Percentiles rank a stretch among this genome's conserved stretches.
These are phyloP conservation scores for Urtica urens DNA, from an alignment of 306 rosid species.

Conservation along the genomic window DNA sequence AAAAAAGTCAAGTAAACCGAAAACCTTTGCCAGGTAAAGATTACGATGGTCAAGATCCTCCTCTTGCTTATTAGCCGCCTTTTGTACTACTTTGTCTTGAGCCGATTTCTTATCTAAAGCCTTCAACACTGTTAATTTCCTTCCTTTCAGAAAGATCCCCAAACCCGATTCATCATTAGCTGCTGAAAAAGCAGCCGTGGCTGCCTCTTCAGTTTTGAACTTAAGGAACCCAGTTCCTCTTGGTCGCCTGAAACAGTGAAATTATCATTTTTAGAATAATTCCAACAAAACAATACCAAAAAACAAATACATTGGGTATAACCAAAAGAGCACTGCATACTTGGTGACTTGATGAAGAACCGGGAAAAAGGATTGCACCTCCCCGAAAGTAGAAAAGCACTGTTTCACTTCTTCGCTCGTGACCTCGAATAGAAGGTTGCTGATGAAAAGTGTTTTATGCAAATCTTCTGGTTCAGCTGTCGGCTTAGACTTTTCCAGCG, in stretches of 20 bases:
- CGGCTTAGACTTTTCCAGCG: slow-evolving; percentile 37
- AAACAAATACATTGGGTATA: not conserved
- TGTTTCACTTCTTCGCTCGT: slow-evolving; percentile 66
- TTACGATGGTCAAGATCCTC: slow-evolving; percentile 79
- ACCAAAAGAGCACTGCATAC: slow-evolving; percentile 29
- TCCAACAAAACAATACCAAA: not conserved
- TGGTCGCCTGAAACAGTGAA: slow-evolving; percentile 63
- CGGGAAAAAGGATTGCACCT: slow-evolving; percentile 65
- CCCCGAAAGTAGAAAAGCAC: slow-evolving; percentile 79
- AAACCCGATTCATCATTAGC: slow-evolving; percentile 49
- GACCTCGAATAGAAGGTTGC: slow-evolving; percentile 77
- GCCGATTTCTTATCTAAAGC: slow-evolving; percentile 92
- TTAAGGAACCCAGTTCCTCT: slow-evolving; percentile 91
- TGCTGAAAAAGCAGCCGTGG: slow-evolving; percentile 58
- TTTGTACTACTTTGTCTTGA: slow-evolving; percentile 65
- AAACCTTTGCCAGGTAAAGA: slow-evolving; percentile 78
- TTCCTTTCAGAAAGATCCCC: slow-evolving; percentile 70
- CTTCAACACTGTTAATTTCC: slow-evolving; percentile 64
- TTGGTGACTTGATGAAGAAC: slow-evolving; percentile 82
- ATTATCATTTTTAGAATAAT: slow-evolving; percentile 9
- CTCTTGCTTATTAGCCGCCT: slow-evolving; percentile 42
- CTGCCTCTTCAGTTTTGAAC: slow-evolving; percentile 67
- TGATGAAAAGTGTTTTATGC: slow-evolving; percentile 68
- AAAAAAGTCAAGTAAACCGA: slow-evolving; percentile 7
- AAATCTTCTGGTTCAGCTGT: slow-evolving; percentile 41